Conservation (phyloP, 225 moss, liverwort and hornwort genomes). For the Pseudisothecium myosuroides region DNA sequence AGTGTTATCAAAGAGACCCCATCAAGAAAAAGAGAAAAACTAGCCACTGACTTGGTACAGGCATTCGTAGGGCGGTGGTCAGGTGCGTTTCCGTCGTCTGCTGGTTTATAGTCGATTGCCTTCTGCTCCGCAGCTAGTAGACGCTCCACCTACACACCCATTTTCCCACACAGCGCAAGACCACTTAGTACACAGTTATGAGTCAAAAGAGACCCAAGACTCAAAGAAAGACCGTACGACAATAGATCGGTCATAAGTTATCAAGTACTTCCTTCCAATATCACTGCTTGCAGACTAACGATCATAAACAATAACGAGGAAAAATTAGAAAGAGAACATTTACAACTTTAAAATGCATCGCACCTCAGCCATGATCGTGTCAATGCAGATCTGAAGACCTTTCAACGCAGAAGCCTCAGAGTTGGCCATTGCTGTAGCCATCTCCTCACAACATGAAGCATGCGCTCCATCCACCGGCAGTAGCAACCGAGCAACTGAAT, state of each 20-base stretch:
- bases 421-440: constrained; percentile 98
- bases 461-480: constrained; percentile 98
- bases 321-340: neutral
- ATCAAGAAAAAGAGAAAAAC: neutral
- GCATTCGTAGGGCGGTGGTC: constrained; percentile 95
- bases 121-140: constrained; percentile 93
- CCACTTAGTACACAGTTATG: neutral
- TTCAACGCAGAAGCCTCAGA: constrained; percentile 93
- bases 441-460: constrained; percentile 99
- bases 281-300: neutral
- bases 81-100: constrained; percentile 92
- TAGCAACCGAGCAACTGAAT: constrained; percentile 80
- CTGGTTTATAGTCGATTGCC: constrained; percentile 73
- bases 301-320: neutral
- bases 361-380: constrained; percentile 97
- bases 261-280: neutral
- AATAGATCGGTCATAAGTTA: neutral
- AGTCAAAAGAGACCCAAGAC: neutral
- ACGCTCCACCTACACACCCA: constrained; percentile 68
- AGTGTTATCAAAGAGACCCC: neutral
- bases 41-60: constrained; percentile 63
- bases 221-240: neutral
- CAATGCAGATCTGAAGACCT: constrained; percentile 98
- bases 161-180: neutral
- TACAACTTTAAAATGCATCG: neutral